These are phyloP conservation scores for Tuber melanosporum DNA, from an alignment of 495 filamentous ascomycete species.

Conservation along the genomic window DNA sequence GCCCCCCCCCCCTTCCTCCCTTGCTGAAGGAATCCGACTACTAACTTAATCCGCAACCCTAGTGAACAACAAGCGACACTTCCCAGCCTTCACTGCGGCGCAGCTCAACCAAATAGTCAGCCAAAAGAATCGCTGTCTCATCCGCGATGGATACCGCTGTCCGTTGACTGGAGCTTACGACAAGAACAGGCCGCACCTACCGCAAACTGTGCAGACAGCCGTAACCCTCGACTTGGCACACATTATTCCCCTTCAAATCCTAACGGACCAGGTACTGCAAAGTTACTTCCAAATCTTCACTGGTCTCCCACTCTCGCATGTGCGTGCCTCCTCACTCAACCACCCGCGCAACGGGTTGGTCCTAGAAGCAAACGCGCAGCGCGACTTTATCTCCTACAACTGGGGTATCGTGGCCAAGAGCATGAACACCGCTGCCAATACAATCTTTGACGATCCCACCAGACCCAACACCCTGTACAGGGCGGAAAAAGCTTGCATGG, in stretches of 20 bases:
- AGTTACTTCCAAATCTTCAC: not conserved
- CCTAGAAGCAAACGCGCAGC: conserved; percentile 4
- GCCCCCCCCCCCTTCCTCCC: not conserved
- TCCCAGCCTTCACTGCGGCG: not conserved
- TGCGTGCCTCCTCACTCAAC: not conserved
- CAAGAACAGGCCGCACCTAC: not conserved
- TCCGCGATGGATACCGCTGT: conserved; percentile 7
- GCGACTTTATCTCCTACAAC: conserved; percentile 1
- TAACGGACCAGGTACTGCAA: not conserved
- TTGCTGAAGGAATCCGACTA: not conserved
- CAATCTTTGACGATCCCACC: not conserved
- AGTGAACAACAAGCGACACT: conserved; percentile 4
- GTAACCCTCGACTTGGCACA: conserved; percentile 1
- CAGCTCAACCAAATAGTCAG: not conserved
- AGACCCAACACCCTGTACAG: not conserved
- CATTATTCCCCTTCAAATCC: conserved; percentile 2
- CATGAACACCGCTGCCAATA: not conserved
- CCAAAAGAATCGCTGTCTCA: not conserved
- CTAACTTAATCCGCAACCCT: not conserved
- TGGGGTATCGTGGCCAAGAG: not conserved
- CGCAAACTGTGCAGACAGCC: not conserved
- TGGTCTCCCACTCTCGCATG: not conserved
- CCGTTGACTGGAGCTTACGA: not conserved
- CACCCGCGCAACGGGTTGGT: conserved; percentile 7
- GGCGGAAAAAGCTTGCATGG: not conserved